Evolutionary conservation across 2,329 filamentous ascomycete genomes (phyloP).

Genomic region (Pyricularia sp.): DNA sequence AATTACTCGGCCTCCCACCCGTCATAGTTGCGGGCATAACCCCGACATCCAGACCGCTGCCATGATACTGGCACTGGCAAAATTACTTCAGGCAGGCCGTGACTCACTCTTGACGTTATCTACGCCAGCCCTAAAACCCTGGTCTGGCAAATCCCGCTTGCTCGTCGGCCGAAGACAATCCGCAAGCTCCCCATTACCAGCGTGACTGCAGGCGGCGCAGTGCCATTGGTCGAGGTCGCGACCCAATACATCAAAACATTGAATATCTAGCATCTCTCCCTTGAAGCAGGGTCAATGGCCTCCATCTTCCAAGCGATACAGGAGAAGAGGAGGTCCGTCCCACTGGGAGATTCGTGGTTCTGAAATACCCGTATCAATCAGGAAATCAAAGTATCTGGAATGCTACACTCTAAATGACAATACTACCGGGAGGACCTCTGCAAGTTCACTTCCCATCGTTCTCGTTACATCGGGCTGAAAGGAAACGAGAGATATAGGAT

Average conservation of each 20-base stretch:
- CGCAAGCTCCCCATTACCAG: constrained; percentile 88
- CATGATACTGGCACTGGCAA: constrained; percentile 76
- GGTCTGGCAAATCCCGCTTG: constrained; percentile 83
- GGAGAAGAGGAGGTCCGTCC: too few species aligned
- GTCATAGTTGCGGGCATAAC: constrained; percentile 94
- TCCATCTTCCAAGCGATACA: constrained; percentile 84
- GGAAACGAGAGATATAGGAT: too few species aligned
- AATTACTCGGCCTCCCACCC: constrained; percentile 73
- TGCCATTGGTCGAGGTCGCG: constrained; percentile 86
- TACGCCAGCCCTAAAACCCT: constrained; percentile 86
- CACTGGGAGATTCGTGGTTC: too few species aligned
- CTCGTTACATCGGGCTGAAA: too few species aligned
- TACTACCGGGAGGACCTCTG: too few species aligned
- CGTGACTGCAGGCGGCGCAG: constrained; percentile 88
- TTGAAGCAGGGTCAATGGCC: constrained; percentile 86
- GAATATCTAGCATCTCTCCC: constrained; percentile 83
- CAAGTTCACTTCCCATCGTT: too few species aligned
- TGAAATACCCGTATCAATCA: too few species aligned
- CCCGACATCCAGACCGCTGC: constrained; percentile 74
- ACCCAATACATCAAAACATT: constrained; percentile 91
- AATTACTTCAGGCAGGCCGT: constrained; percentile 71
- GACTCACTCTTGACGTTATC: constrained; percentile 82
- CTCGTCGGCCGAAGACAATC: constrained; percentile 62
- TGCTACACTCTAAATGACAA: too few species aligned
- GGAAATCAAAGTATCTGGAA: too few species aligned